phyloP scores from a whole-genome alignment of 306 rosid species.

The Mucuna pruriens region DNA sequence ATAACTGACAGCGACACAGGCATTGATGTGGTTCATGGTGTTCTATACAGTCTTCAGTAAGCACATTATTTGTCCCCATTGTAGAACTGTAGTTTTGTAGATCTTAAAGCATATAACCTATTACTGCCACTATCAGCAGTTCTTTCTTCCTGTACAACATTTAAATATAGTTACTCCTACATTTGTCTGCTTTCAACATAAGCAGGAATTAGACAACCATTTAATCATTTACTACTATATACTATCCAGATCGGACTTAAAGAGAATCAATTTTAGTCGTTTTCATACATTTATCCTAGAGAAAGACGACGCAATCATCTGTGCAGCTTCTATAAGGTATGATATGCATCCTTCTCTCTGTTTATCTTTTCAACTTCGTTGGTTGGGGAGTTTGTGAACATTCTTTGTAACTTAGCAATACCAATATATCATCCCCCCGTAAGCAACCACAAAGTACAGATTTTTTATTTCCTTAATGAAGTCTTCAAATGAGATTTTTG shows the following conservation, averaged over 20 bases:
- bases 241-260: conserved; percentile 35
- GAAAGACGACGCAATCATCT: conserved; percentile 42
- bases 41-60: conserved; percentile 40
- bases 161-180: not conserved
- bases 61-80: not conserved
- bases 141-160: not conserved
- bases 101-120: not conserved
- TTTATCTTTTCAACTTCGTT: not conserved
- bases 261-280: conserved; percentile 37
- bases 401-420: not conserved
- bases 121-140: not conserved
- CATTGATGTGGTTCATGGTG: conserved; percentile 32
- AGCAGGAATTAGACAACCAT: not conserved
- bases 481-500: not conserved
- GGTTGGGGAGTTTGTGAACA: not conserved
- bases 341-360: not conserved
- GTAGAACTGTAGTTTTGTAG: not conserved
- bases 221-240: not conserved
- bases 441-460: not conserved
- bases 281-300: conserved; percentile 47
- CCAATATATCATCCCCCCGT: not conserved
- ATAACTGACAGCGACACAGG: conserved; percentile 36
- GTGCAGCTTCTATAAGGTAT: conserved; percentile 51
- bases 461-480: not conserved
- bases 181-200: not conserved